These are phyloP conservation scores for Plantago elongata DNA, from an alignment of 257 asterid genomes.

Conservation along the genomic window DNA sequence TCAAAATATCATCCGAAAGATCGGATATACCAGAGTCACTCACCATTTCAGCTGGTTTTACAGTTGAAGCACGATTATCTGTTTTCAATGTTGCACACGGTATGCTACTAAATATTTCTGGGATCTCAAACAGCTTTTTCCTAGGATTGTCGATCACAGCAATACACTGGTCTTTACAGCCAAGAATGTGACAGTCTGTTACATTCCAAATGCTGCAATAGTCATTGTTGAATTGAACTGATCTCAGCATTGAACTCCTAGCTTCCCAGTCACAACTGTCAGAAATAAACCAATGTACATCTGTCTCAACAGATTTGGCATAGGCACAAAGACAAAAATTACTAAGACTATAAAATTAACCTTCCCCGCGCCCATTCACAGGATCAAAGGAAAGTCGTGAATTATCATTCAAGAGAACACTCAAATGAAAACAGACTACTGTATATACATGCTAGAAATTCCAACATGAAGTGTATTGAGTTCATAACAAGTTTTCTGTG, in stretches of 20 bases:
- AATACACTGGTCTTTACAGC: conserved; percentile 58
- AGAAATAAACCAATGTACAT: conserved; percentile 22
- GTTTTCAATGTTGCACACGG: conserved; percentile 54
- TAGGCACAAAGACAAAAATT: not conserved
- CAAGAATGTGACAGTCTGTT: conserved; percentile 71
- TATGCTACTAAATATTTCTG: conserved; percentile 79
- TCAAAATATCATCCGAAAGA: conserved; percentile 70
- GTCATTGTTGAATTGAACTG: conserved; percentile 30
- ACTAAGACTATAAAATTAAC: not conserved
- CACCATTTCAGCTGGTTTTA: conserved; percentile 48
- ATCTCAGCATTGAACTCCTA: conserved; percentile 48
- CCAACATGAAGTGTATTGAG: no score
- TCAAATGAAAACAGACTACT: no score
- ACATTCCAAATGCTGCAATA: conserved; percentile 52
- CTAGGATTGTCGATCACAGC: conserved; percentile 47
- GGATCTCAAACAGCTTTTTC: conserved; percentile 78
- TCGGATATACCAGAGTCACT: conserved; percentile 56
- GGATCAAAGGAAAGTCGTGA: no score
- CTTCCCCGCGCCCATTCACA: no score
- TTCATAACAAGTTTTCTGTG: no score
- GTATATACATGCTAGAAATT: no score
- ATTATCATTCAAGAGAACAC: no score
- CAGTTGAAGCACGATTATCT: conserved; percentile 38
- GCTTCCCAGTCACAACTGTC: conserved; percentile 93
- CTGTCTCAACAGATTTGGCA: conserved; percentile 18